Base-by-base conservation (phyloP, 768 basidiomycete species). In the Pleurotus djamor region DNA sequence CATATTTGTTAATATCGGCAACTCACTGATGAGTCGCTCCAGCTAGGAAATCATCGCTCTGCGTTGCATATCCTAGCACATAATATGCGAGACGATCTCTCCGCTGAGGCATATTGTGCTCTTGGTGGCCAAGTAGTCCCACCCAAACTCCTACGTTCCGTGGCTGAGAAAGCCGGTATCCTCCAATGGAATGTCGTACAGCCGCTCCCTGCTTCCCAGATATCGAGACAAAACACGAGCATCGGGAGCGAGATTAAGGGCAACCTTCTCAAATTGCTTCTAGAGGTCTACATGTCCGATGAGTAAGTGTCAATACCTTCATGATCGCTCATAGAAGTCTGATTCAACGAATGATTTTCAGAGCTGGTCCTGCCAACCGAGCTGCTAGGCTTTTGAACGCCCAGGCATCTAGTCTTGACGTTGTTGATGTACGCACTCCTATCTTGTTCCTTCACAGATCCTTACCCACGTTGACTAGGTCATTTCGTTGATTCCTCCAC, bases 51-150 rank as follows among this genome's bases (percentile, higher is more conserved):
- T 50, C 88, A 93, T 64, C 80, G 75, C 9, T 72, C 77, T 16
- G 91, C 89, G 0, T 80, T 98, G 1, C 71, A 81, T 5, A 76
- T 82, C 1, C 83, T 98, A 5, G 89, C 88, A 5, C 79, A 85
- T 60, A 81, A 83, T 38, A 73, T 97, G 8, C 81, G 81, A 52
- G 96, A 98, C 68, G 77, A 83, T 0, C 74, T 82, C 0, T 90
- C 92, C 2, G 92, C 94, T 0, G 93, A 96, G 68, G 82, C 87
- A 4, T 97, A 95, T 71, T 96, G 95, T 66, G 82, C 88, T 1
- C 83, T 89, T 35, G 87, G 86, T 14, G 93, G 95, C 4, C 83
- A 85, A 17, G 82, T 96, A 21, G 74, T 97, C 4, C 79, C 89
- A 0, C 74, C 79, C 1, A 86, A 82, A 62, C 71, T 81, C 0